Base-by-base conservation (phyloP, 768 basidiomycete species). In the Suillus alpinus region DNA sequence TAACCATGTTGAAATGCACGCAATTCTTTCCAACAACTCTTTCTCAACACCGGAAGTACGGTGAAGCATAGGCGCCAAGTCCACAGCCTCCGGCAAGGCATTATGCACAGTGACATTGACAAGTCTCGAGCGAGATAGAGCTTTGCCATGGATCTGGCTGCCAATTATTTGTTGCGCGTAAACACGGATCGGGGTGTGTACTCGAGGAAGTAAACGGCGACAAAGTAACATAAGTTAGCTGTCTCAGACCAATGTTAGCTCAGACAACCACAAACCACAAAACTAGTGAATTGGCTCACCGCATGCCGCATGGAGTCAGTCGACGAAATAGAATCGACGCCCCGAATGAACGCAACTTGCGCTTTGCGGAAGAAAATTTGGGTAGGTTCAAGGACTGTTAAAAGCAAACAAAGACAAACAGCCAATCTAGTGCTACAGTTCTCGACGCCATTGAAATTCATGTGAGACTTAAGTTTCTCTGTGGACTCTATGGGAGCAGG, bases 171-270 rank as follows among this genome's bases (percentile, higher is more conserved):
- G 71, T 65, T 63, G 67, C 34, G 64, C 57, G 47, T 65, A 64
- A 57, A 59, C 43, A 58, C 70, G 60, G 66, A 71, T 75, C 59
- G 68, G 70, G 67, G 76, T 70, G 73, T 78, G 76, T 74, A 77
- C 76, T 81, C 78, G 78, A 66, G 77, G 75, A 68, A 82, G 73
- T 75, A 80, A 74, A 76, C 76, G 81, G 76, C 85, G 86, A 81
- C 87, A 86, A 84, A 85, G 80, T 77, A 81, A 87, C 87, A 89
- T 89, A 86, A 83, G 86, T 89, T 80, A 89, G 77, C 87, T 84
- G 63, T 37, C 52, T n/a, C 65, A 51, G 34, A 49, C 62, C 36
- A 29, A 34, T 20, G 18, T 16, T 37, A 55, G 31, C 49, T 69
- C 41, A 60, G 16, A 14, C 46, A 10, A 37, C 23, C 13, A 59